These are phyloP conservation scores for Golubevia sp. DNA, from an alignment of 1,284 basidiomycete genomes.

Conservation along the genomic window DNA sequence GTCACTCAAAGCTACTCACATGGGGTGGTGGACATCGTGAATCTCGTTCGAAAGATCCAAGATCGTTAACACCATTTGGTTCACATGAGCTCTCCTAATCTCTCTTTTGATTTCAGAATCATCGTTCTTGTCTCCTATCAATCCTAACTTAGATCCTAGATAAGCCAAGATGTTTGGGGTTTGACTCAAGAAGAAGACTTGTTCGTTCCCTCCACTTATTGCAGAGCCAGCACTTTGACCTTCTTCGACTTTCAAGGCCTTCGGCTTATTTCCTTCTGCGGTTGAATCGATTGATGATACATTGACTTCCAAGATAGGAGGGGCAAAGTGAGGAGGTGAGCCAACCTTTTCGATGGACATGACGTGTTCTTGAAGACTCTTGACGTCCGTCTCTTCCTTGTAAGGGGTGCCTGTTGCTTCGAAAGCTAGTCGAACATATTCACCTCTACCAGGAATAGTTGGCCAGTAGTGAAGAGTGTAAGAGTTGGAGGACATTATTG, in stretches of 20 bases:
- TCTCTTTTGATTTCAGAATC: conserved; percentile 17
- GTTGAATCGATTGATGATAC: conserved; percentile 11
- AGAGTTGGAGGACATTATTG: no score
- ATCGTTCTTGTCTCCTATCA: conserved; percentile 28
- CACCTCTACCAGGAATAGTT: conserved; percentile 65
- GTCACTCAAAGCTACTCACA: neutral
- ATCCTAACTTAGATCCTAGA: conserved; percentile 63
- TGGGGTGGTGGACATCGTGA: conserved; percentile 34
- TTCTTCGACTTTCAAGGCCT: neutral
- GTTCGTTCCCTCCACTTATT: neutral
- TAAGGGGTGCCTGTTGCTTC: conserved; percentile 64
- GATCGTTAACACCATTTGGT: conserved; percentile 65
- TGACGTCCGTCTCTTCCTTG: conserved; percentile 54
- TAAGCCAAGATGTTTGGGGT: conserved; percentile 65
- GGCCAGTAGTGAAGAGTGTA: conserved; percentile 36
- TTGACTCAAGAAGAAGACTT: conserved; percentile 56
- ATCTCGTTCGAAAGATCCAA: conserved; percentile 65
- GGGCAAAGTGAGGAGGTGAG: conserved; percentile 54
- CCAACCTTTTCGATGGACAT: conserved; percentile 4
- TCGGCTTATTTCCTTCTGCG: conserved; percentile 1
- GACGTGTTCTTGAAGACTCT: conserved; percentile 13
- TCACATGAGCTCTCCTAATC: conserved; percentile 46
- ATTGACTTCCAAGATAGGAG: conserved; percentile 56
- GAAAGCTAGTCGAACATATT: conserved; percentile 65
- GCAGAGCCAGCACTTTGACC: conserved; percentile 3